phyloP scores from a whole-genome alignment of 2,329 filamentous ascomycete species.

The Pezicula radicicola region DNA sequence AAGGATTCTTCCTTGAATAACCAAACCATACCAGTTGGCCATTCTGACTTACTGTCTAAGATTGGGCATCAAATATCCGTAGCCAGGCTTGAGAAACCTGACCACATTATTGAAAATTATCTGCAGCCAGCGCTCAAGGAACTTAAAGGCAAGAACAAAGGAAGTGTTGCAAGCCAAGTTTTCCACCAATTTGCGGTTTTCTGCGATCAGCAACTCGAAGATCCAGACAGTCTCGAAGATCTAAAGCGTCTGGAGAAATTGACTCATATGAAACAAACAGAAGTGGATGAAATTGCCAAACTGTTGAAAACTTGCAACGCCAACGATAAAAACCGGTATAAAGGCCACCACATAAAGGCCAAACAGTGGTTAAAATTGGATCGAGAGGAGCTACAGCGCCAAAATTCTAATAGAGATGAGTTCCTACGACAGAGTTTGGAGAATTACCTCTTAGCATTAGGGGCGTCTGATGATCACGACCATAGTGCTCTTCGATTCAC shows the following conservation, averaged over 20 bases:
- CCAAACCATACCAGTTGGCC: slow-evolving; percentile 69
- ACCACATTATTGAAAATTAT: slow-evolving; percentile 84
- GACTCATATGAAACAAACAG: slow-evolving; percentile 75
- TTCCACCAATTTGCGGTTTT: slow-evolving; percentile 95
- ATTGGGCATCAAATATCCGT: slow-evolving; percentile 87
- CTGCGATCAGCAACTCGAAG: slow-evolving; percentile 91
- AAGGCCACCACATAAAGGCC: slow-evolving; percentile 65
- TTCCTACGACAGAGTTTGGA: slow-evolving; percentile 88
- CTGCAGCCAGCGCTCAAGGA: slow-evolving; percentile 81
- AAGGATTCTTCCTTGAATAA: slow-evolving; percentile 57
- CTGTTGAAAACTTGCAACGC: slow-evolving; percentile 42
- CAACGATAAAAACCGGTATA: slow-evolving; percentile 53
- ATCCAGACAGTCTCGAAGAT: slow-evolving; percentile 80
- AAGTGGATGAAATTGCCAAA: slow-evolving; percentile 70
- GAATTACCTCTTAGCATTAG: slow-evolving; percentile 85
- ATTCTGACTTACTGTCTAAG: slow-evolving; percentile 79
- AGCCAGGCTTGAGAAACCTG: slow-evolving; percentile 85
- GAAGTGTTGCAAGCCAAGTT: slow-evolving; percentile 77
- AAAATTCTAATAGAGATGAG: slow-evolving; percentile 72
- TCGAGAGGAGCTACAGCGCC: slow-evolving; percentile 77
- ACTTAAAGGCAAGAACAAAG: slow-evolving; percentile 64
- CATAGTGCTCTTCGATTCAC: slow-evolving; percentile 90
- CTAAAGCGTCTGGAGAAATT: slow-evolving; percentile 76
- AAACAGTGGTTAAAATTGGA: slow-evolving; percentile 89
- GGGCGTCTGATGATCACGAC: slow-evolving; percentile 83